These are phyloP conservation scores for Colletotrichum lini DNA, from an alignment of 2,329 filamentous ascomycete genomes.

Conservation along the genomic window DNA sequence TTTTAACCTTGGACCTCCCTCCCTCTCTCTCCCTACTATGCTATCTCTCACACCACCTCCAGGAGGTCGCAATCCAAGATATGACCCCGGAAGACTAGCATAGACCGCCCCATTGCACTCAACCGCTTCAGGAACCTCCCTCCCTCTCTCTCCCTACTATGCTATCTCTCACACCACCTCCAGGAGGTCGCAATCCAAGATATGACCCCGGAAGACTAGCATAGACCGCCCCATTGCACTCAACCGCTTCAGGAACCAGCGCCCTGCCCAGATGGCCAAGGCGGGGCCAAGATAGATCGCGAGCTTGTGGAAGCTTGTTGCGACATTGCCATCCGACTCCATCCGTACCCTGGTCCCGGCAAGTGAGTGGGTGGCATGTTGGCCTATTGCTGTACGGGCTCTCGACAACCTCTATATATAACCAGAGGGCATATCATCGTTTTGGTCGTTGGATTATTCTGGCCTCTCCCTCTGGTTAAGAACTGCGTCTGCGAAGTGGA, in stretches of 20 bases:
- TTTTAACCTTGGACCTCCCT: background rate
- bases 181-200: background rate
- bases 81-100: background rate
- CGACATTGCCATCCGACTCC: conserved; percentile 26
- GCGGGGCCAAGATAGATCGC: conserved; percentile 37
- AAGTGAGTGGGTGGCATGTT: background rate
- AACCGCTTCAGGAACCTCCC: background rate
- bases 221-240: background rate
- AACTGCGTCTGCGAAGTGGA: background rate
- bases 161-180: background rate
- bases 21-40: background rate
- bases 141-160: background rate
- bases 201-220: background rate
- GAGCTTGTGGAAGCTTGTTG: conserved; percentile 40
- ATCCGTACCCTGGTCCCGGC: conserved; percentile 2
- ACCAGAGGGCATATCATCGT: background rate
- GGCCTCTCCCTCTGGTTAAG: too few relatives aligned
- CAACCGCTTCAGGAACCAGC: background rate
- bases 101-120: background rate
- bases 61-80: background rate
- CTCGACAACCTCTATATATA: background rate
- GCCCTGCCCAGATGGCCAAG: conserved; percentile 17
- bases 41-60: background rate
- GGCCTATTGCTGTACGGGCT: background rate
- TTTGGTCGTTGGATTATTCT: background rate